phyloP scores from a whole-genome alignment of 345 rosid genomes.

The Streptanthus diversifolius region DNA sequence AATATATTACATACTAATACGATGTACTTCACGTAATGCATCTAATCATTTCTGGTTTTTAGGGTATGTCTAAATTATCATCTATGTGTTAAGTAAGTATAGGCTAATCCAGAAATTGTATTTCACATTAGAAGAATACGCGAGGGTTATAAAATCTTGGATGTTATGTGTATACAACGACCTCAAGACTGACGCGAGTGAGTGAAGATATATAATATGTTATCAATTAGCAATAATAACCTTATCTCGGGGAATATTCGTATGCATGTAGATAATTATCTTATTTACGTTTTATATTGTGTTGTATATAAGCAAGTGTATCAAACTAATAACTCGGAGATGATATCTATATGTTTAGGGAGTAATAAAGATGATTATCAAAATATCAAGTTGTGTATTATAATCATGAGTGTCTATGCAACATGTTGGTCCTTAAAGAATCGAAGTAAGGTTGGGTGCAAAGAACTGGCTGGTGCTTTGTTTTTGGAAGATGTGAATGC shows the following conservation, averaged over 20 bases:
- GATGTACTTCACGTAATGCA: background rate
- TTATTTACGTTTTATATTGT: background rate
- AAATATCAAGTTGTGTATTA: constrained; percentile 14
- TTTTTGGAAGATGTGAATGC: constrained; percentile 14
- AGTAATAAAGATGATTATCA: constrained; percentile 15
- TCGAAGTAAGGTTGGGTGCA: constrained; percentile 13
- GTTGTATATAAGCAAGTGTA: background rate
- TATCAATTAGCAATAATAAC: background rate
- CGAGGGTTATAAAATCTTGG: background rate
- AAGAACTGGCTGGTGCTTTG: constrained; percentile 24
- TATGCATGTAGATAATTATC: background rate
- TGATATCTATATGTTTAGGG: background rate
- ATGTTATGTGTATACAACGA: background rate
- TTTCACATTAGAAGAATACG: background rate
- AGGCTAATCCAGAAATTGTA: background rate
- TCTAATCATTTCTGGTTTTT: background rate
- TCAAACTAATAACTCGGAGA: background rate
- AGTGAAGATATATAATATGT: background rate
- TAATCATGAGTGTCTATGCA: background rate
- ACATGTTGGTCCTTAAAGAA: constrained; percentile 20
- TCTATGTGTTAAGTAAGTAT: background rate
- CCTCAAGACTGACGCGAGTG: background rate
- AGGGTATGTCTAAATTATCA: background rate
- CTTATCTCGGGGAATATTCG: background rate
- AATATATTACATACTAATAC: background rate